phyloP scores from a whole-genome alignment of 805 yeast species.

The Lachancea nothofagi region DNA sequence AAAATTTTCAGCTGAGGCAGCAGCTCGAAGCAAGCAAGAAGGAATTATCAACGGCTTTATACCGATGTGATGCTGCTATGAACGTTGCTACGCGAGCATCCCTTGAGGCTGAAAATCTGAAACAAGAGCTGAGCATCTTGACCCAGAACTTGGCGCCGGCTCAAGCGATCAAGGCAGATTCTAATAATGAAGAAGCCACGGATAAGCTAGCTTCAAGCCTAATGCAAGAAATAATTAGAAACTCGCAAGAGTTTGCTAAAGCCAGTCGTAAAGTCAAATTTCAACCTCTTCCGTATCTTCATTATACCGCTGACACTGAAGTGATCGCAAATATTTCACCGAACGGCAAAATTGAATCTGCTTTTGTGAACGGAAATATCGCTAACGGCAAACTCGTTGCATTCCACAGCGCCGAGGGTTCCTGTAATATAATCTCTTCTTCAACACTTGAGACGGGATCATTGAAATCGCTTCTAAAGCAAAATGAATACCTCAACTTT shows the following conservation, averaged over 20 bases:
- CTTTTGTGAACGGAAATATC: slow-evolving; percentile 1
- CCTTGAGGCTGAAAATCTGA: slow-evolving; percentile 72
- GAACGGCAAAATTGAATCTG: not conserved
- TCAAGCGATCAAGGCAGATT: not conserved
- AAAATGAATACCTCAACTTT: slow-evolving; percentile 5
- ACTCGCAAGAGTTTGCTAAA: slow-evolving; percentile 5
- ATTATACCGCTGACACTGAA: slow-evolving; percentile 16
- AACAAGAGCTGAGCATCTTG: slow-evolving; percentile 55
- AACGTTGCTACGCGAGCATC: slow-evolving; percentile 73
- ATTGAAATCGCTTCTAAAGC: not conserved
- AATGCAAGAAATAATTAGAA: not conserved
- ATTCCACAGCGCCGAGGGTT: not conserved
- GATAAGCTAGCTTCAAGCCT: not conserved
- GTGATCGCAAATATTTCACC: not conserved
- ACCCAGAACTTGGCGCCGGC: slow-evolving; percentile 24
- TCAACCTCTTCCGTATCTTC: slow-evolving; percentile 11
- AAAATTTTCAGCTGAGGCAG: slow-evolving; percentile 68
- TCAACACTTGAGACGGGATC: not conserved
- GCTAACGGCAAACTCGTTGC: slow-evolving; percentile 12
- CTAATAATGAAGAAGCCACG: not conserved
- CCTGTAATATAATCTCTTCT: slow-evolving; percentile 1
- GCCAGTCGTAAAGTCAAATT: slow-evolving; percentile 5
- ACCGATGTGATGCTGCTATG: slow-evolving; percentile 86
- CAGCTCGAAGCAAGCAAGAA: slow-evolving; percentile 60
- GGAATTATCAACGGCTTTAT: slow-evolving; percentile 71